Percentiles rank a stretch among this genome's conserved stretches.
phyloP scores from a whole-genome alignment of 2,329 filamentous ascomycete genomes.

The Epichloe sp. region DNA sequence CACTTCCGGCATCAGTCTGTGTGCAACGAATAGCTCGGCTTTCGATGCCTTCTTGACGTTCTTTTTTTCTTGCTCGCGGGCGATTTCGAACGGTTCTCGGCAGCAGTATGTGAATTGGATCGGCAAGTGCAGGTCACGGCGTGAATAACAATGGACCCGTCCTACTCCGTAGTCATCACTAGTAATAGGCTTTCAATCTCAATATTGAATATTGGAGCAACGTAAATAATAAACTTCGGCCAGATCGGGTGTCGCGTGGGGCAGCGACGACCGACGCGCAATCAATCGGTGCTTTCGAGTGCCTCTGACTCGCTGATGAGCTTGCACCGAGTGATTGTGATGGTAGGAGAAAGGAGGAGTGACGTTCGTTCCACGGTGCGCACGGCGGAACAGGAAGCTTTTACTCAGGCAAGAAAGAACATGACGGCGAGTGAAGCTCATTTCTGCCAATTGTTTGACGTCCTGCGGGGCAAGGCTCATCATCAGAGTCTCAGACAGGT shows the following conservation, averaged over 20 bases:
- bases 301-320: not conserved
- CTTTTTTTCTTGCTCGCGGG: not conserved
- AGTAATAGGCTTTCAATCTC: not conserved
- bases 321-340: not conserved
- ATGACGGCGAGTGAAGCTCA: not conserved
- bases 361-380: not conserved
- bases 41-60: not conserved
- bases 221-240: not conserved
- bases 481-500: not conserved
- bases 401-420: not conserved
- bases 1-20: not conserved
- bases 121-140: not conserved
- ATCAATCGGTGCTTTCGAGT: conserved; percentile 1
- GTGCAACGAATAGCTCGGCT: not conserved
- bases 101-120: not conserved
- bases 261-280: not conserved
- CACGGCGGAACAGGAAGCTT: not conserved
- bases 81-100: not conserved
- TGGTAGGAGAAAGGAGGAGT: not conserved
- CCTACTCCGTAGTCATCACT: not conserved
- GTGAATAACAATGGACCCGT: not conserved
- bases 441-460: not conserved
- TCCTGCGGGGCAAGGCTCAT: conserved; percentile 1
- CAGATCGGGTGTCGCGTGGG: not conserved
- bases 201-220: not conserved